Evolutionary conservation across 371 early-diverging fungal genomes (phyloP).

Genomic region (Circinella minor): DNA sequence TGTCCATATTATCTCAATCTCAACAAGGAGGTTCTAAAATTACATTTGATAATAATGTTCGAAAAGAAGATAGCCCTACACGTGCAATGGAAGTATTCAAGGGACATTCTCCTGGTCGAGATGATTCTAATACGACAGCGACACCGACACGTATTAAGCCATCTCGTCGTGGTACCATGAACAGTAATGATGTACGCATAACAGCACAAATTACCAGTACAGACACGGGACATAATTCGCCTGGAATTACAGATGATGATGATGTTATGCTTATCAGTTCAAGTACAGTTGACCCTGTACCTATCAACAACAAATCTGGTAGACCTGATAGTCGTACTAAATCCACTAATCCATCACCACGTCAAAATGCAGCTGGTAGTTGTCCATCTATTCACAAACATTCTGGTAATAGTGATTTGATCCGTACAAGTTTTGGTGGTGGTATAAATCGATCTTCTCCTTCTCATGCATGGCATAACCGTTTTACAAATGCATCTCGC

Average conservation of each 20-base stretch:
- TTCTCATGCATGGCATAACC: conserved; percentile 28
- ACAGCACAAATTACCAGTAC: conserved; percentile 27
- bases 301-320: conserved; percentile 46
- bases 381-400: conserved; percentile 50
- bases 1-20: conserved; percentile 45
- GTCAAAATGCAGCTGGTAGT: conserved; percentile 43
- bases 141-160: conserved; percentile 24
- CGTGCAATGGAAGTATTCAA: conserved; percentile 35
- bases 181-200: conserved; percentile 36
- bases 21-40: conserved; percentile 44
- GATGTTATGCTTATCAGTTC: conserved; percentile 58
- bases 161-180: conserved; percentile 39
- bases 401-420: conserved; percentile 51
- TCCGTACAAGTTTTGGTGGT: conserved; percentile 43
- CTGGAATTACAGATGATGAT: conserved; percentile 55
- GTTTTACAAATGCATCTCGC: conserved; percentile 25
- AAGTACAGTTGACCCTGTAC: conserved; percentile 68
- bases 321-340: conserved; percentile 28
- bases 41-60: conserved; percentile 33
- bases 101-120: conserved; percentile 32
- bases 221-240: conserved; percentile 1
- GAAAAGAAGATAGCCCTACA: conserved; percentile 38
- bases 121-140: conserved; percentile 7
- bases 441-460: conserved; percentile 41
- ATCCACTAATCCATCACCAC: conserved; percentile 38